A percentile compares a stretch with the other conserved stretches of the same genome.
Evolutionary conservation across 305 asterid genomes (phyloP).

Genomic region (Plantago rigida): DNA sequence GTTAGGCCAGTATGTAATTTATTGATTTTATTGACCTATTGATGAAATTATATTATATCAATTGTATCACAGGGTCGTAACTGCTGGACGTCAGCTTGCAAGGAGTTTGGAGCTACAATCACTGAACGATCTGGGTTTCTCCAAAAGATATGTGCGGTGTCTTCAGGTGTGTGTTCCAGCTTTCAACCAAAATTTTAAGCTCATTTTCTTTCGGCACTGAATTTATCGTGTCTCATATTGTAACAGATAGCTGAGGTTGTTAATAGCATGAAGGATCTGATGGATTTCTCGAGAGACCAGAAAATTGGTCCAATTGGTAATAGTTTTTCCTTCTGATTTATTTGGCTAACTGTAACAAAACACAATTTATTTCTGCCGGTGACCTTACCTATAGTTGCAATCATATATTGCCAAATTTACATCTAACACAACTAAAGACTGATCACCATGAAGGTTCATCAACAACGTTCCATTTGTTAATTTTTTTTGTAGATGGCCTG

Average conservation of each 20-base stretch:
- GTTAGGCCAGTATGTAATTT: neutral
- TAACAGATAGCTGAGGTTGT: conserved; percentile 91
- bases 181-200: no score
- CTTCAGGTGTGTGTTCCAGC: conserved; percentile 53
- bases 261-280: conserved; percentile 89
- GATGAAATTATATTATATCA: no score
- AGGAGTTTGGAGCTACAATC: conserved; percentile 77
- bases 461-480: neutral
- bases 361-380: no score
- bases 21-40: no score
- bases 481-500: conserved; percentile 65
- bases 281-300: conserved; percentile 68
- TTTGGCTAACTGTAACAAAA: no score
- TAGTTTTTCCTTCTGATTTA: conserved; percentile 10
- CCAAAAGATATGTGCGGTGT: conserved; percentile 83
- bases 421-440: no score
- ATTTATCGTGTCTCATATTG: conserved; percentile 21
- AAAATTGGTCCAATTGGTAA: conserved; percentile 90
- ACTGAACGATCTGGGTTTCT: conserved; percentile 77
- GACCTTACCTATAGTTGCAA: no score
- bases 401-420: no score
- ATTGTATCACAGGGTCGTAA: conserved; percentile 51
- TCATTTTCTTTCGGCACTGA: neutral
- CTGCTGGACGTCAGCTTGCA: conserved; percentile 90
- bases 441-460: neutral